These are phyloP conservation scores for Fraxinus angustifolia DNA, from an alignment of 305 asterid species.

Conservation along the genomic window DNA sequence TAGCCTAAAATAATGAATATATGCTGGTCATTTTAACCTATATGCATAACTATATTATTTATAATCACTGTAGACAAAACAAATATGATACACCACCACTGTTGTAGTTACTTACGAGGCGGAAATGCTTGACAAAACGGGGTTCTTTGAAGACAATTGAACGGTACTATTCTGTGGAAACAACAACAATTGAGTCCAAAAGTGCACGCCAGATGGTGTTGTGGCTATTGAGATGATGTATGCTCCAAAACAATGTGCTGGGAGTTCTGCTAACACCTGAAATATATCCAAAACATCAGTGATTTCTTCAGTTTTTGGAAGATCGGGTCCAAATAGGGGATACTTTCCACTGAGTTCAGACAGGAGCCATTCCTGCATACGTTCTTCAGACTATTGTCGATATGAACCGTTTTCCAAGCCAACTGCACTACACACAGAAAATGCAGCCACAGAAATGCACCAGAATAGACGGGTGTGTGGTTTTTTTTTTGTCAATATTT, in stretches of 20 bases:
- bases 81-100: slow-evolving; percentile 1
- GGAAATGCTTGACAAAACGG: slow-evolving; percentile 77
- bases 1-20: slow-evolving; percentile 41
- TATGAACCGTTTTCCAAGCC: slow-evolving; percentile 61
- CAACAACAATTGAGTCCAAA: slow-evolving; percentile 53
- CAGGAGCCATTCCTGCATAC: slow-evolving; percentile 66
- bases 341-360: slow-evolving; percentile 61
- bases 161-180: too few species aligned
- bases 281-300: slow-evolving; percentile 59
- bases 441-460: too few species aligned
- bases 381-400: slow-evolving; percentile 59
- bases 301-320: slow-evolving; percentile 71
- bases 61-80: neutral
- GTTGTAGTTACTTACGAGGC: slow-evolving; percentile 48
- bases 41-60: neutral
- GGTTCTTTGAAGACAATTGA: slow-evolving; percentile 73
- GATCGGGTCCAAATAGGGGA: slow-evolving; percentile 70
- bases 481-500: too few species aligned
- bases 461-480: too few species aligned
- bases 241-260: slow-evolving; percentile 68
- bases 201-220: slow-evolving; percentile 76
- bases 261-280: slow-evolving; percentile 64
- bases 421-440: too few species aligned
- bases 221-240: slow-evolving; percentile 85
- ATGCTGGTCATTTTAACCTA: neutral